Base-by-base conservation (phyloP, 106 monocot genomes). In the Dioscorea alata region DNA sequence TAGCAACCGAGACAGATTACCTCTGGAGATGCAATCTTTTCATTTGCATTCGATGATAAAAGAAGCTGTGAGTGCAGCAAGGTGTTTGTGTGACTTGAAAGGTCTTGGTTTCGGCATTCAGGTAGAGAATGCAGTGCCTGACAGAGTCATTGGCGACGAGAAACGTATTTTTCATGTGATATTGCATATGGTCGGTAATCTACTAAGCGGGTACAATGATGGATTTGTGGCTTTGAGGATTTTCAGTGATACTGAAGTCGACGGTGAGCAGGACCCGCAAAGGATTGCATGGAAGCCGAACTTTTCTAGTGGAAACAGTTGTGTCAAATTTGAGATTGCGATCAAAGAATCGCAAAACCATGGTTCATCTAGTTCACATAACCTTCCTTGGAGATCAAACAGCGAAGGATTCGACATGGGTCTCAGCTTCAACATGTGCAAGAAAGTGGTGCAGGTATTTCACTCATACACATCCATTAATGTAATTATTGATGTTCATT, bases 131-230 rank as follows among this genome's bases (percentile, higher is more conserved):
- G 64, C 22, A 15, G 9, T 84, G 18, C 84, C 80, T 32, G 62
- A 72, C 42, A 50, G 17, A 20, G 84, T 84, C 6, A 12, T 80
- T 61, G 84, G 84, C 23, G 84, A 80, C 57, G 84, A 84, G 64
- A 80, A 76, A 61, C 63, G 84, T 23, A 56, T 80, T 61, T 59
- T 84, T 57, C 84, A 84, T 52, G 73, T 84, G 20, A 73, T 84
- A 17, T 17, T 84, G 69, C 80, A 76, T 19, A 73, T 80, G 66
- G 61, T 80, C 3, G 59, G 76, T 17, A 73, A 69, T 33, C 64
- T 84, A 19, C n/a, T 84, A 48, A 67, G 22, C 42, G 69, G 59
- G 2, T 48, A n/a, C 2, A 32, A 65, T 23, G 76, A 53, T 57
- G 84, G 84, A 48, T 59, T 32, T 54, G 12, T 79, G n/a, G 66